Conservation (phyloP, 106 monocot species). For the Acorus gramineus region DNA sequence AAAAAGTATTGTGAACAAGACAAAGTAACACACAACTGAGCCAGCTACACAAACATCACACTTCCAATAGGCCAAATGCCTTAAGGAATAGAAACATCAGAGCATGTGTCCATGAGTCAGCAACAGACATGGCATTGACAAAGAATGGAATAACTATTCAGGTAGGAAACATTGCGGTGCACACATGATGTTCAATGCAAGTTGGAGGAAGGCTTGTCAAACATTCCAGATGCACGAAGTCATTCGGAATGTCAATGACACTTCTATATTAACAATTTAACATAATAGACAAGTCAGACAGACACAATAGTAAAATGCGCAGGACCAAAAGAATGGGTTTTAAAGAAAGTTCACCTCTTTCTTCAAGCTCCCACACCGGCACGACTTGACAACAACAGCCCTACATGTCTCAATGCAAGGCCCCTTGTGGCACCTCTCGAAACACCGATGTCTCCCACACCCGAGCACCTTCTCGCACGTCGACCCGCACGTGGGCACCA, state of each 20-base stretch:
- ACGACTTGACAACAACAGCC: conserved; percentile 48
- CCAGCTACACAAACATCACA: too few relatives aligned
- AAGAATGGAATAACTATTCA: not conserved
- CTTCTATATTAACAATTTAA: too few relatives aligned
- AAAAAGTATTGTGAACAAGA: too few relatives aligned
- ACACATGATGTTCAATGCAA: too few relatives aligned
- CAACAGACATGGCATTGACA: not conserved
- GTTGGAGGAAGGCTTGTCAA: too few relatives aligned
- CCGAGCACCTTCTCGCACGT: conserved; percentile 72
- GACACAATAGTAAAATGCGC: not conserved
- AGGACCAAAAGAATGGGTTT: not conserved
- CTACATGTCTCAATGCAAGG: conserved; percentile 71
- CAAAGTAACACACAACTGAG: too few relatives aligned
- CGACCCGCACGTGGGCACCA: conserved; percentile 61
- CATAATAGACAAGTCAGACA: not conserved
- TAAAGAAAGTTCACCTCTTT: conserved; percentile 58
- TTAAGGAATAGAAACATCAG: not conserved
- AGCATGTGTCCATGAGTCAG: too few relatives aligned
- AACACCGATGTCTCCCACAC: conserved; percentile 65
- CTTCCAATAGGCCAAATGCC: too few relatives aligned
- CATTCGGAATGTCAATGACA: too few relatives aligned
- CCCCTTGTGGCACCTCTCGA: conserved; percentile 86
- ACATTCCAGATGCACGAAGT: too few relatives aligned
- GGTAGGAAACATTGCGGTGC: too few relatives aligned
- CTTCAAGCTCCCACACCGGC: conserved; percentile 78